Base-by-base conservation (phyloP, 495 filamentous ascomycete species). In the Recurvomyces mirabilis region DNA sequence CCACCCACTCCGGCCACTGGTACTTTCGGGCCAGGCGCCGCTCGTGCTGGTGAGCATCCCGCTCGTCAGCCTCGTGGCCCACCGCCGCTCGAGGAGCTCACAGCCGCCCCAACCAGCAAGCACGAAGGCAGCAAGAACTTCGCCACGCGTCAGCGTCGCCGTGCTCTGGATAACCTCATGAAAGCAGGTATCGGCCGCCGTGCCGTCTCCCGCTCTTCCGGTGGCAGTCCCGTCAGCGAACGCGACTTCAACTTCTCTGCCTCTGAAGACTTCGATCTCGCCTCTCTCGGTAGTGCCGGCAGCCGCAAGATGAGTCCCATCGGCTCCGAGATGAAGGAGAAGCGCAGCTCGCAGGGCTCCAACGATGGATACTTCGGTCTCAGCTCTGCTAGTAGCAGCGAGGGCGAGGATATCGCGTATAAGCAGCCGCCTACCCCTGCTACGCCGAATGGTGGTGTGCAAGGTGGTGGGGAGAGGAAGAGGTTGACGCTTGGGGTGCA, bases 61-160 rank as follows among this genome's bases (percentile, higher is more conserved):
- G 68, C 81, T 45, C 91, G 91, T 48, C 93, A 96, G 62, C 91
- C 91, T 36, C 84, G 87, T 56, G 87, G 87, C 23, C 91, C 91
- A 14, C 93, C 93, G 4, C 76, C 84, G 1, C 70, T 96, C 33
- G 93, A 99, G 52, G 89, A 99, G 62, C 77, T 99, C 43, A 73
- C 80, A 47, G 77, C 80, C 20, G 88, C 87, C 64, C 91, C 91
- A 5, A 99, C 91, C 4, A 79, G 85, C 34, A 94, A 87, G 65
- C 79, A 91, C 51, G 89, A 94, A 56, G 91, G 93, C 26, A 94
- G 89, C 77, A 93, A 94, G 73, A 99, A 99, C 66, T 99, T 99
- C 64, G 81, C 84, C 15, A 81, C 86, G 24, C 89, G 89, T 50
- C 87, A 91, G 56, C 87, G 91, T 37, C 87, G 89, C 49, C 83